Conservation (phyloP, 352 stramenopile genomes). For the Globisporangium cystogenes region DNA sequence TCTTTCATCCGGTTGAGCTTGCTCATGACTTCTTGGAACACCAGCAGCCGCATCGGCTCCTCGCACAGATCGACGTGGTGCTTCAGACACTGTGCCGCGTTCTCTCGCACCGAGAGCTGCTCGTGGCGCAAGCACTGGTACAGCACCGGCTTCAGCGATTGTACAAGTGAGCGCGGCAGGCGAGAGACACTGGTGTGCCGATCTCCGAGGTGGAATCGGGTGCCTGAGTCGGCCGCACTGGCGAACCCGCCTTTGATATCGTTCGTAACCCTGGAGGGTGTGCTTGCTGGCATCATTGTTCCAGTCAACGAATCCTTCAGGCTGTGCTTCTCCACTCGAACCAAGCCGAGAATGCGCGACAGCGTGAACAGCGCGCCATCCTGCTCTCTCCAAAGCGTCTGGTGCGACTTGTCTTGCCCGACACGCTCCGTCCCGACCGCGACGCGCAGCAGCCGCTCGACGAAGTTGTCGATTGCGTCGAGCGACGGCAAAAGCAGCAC, state of each 20-base stretch:
- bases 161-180: conserved; percentile 22
- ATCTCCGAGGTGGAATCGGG: conserved; percentile 24
- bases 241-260: conserved; percentile 22
- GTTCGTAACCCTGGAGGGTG: conserved; percentile 16
- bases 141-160: conserved; percentile 42
- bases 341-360: conserved; percentile 22
- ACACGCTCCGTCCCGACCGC: conserved; percentile 19
- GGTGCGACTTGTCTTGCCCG: conserved; percentile 16
- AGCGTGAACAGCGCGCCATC: conserved; percentile 46
- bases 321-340: conserved; percentile 13
- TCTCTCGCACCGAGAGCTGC: conserved; percentile 51
- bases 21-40: conserved; percentile 72
- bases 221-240: not conserved
- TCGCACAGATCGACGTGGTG: conserved; percentile 45
- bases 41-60: conserved; percentile 35
- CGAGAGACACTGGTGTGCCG: conserved; percentile 13
- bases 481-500: conserved; percentile 22
- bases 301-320: not conserved
- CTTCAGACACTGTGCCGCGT: conserved; percentile 41
- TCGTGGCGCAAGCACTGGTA: conserved; percentile 53
- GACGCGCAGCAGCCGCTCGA: conserved; percentile 36
- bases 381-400: conserved; percentile 32
- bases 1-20: conserved; percentile 64
- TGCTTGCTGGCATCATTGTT: not conserved
- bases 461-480: conserved; percentile 29